phyloP scores from a whole-genome alignment of 768 basidiomycete species.

The Candolleomyces efflorescens region DNA sequence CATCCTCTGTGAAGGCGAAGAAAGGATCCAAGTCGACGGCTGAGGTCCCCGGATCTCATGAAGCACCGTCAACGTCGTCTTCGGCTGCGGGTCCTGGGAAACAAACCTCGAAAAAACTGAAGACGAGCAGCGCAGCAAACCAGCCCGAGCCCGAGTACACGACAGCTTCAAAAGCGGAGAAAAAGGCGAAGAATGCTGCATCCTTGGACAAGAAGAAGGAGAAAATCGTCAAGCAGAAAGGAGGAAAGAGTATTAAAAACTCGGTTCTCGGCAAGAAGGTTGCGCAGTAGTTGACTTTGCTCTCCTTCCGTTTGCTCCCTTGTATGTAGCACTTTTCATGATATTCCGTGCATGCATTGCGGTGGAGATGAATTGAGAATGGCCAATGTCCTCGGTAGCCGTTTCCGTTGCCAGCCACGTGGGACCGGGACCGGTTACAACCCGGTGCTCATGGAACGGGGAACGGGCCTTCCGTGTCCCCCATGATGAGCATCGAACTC shows the following conservation, averaged over 20 bases:
- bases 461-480: no score
- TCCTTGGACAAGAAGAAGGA: constrained; percentile 59
- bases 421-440: neutral
- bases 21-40: neutral
- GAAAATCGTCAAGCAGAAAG: constrained; percentile 29
- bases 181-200: constrained; percentile 47
- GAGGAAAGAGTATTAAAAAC: constrained; percentile 51
- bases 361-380: neutral
- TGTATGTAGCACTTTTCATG: neutral
- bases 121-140: constrained; percentile 8
- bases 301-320: constrained; percentile 2
- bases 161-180: constrained; percentile 28
- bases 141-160: constrained; percentile 18
- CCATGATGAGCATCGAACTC: neutral
- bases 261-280: constrained; percentile 51
- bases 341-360: neutral
- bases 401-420: no score
- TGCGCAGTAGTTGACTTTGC: constrained; percentile 23
- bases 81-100: neutral
- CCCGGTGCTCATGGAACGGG: neutral
- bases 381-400: neutral
- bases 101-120: neutral
- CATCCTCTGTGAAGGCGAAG: neutral
- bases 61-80: no score
- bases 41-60: neutral